A percentile compares a stretch with the other conserved stretches of the same genome.
phyloP scores from a whole-genome alignment of 139 green algal genomes.

The Chlamydomonas sphaeroides region DNA sequence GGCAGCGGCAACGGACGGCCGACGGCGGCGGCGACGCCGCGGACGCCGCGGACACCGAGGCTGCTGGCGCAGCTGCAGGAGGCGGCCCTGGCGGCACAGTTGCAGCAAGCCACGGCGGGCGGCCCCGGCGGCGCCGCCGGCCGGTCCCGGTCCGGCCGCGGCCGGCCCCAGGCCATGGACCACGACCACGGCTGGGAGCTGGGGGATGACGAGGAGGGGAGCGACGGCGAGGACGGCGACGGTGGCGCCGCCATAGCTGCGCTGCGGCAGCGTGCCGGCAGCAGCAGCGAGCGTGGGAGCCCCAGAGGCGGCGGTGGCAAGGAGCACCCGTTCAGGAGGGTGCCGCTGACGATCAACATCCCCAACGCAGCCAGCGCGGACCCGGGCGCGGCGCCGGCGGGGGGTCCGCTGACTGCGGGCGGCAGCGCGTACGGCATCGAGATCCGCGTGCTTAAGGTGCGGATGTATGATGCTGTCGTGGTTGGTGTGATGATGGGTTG shows the following conservation, averaged over 20 bases:
- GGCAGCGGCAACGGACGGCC: background rate
- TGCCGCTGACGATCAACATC: slow-evolving; percentile 46
- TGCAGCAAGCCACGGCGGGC: background rate
- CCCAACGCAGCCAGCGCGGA: slow-evolving; percentile 41
- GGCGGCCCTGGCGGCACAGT: background rate
- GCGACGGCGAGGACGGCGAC: too few relatives aligned
- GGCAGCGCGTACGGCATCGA: slow-evolving; percentile 18
- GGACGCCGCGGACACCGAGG: background rate
- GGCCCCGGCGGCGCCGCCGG: background rate
- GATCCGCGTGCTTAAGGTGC: slow-evolving; percentile 32
- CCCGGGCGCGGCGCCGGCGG: background rate
- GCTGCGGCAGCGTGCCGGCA: too few relatives aligned
- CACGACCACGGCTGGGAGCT: too few relatives aligned
- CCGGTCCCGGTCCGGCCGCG: background rate
- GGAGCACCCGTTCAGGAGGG: slow-evolving; percentile 32
- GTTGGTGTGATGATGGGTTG: too few relatives aligned
- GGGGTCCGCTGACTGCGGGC: too few relatives aligned
- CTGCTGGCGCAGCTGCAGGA: slow-evolving; percentile 17
- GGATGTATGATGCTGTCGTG: too few relatives aligned
- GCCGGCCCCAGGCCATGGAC: too few relatives aligned
- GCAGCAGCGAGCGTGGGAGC: too few relatives aligned
- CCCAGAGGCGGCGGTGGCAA: background rate
- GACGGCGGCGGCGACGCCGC: background rate
- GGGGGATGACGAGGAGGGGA: too few relatives aligned
- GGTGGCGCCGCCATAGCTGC: too few relatives aligned